Evolutionary conservation across 2,329 filamentous ascomycete genomes (phyloP), one percentile per base, ranked within the genome.

Genomic region (Aspergillus bombycis): DNA sequence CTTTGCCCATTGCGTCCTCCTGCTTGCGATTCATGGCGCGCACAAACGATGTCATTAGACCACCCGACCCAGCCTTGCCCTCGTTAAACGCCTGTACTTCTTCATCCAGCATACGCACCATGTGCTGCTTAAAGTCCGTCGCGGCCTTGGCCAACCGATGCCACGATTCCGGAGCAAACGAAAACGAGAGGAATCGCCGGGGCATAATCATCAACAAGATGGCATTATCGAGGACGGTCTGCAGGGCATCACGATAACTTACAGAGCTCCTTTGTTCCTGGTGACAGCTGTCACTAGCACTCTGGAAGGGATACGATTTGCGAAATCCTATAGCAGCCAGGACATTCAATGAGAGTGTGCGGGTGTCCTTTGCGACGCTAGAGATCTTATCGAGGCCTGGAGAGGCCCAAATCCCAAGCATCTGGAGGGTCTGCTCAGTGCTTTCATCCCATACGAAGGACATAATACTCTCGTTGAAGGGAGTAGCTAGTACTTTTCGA

Each of bases 21-120:
- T 58, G 60, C 23, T 58, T 58, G n/a, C 58, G 55, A 32, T 62
- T 55, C 60, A 62, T 62, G 32, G 55, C 60, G 23, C 56, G 60
- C 14, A 62, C 60, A 21, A 62, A 62, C 1, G 60, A 62, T 4
- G 60, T 58, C 60, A 62, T 62, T 1, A 62, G 14, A 28, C 46
- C 56, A 2, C 60, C 50, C 11, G 34, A 45, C 6, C 56, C 60
- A 9, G 56, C 11, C 0, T 46, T 36, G 7, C 60, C 60, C 16
- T 28, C 9, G 12, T 58, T 58, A 30, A 58, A 55, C 1, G 56
- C 48, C 14, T 36, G 23, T 9, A 23, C 54, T 41, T 62, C 60
- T 11, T 58, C 56, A 23, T 62, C 38, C 26, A 62, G 32, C 60
- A 62, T 62, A 2, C 48, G 55, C 1, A 54, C 48, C 60, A 62